phyloP scores from a whole-genome alignment of 2,329 filamentous ascomycete genomes.

The Ophiostoma ulmi region DNA sequence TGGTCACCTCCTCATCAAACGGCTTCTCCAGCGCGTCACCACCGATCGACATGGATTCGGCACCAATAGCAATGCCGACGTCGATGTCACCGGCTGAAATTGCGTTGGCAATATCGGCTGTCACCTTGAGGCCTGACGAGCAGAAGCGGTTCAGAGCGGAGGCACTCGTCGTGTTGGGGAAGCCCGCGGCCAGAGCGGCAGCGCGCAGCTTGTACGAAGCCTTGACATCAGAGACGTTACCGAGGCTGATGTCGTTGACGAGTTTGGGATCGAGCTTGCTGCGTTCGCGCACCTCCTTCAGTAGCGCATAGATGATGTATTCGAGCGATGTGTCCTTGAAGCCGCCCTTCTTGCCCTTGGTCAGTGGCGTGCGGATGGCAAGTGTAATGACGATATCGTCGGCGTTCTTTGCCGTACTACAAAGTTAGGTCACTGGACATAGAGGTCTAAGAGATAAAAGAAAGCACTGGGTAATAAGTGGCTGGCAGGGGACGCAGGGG shows the following conservation, averaged over 20 bases:
- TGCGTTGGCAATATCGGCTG: constrained; percentile 88
- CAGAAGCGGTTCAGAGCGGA: constrained; percentile 93
- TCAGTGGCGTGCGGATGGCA: constrained; percentile 80
- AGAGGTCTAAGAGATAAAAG: too few relatives aligned
- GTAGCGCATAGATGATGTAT: constrained; percentile 73
- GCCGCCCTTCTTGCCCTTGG: constrained; percentile 84
- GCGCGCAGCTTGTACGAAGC: constrained; percentile 88
- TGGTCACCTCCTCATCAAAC: constrained; percentile 71
- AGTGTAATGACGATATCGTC: constrained; percentile 97
- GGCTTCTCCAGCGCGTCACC: constrained; percentile 64
- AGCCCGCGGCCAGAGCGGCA: constrained; percentile 82
- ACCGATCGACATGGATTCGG: constrained; percentile 77
- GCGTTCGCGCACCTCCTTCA: constrained; percentile 69
- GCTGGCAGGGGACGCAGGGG: not conserved
- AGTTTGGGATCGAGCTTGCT: constrained; percentile 73
- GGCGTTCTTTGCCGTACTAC: constrained; percentile 81
- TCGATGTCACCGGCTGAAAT: constrained; percentile 78
- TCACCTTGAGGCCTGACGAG: constrained; percentile 90
- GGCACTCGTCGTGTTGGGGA: constrained; percentile 81
- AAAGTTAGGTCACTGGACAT: not conserved
- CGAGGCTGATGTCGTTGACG: constrained; percentile 85
- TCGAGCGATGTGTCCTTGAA: constrained; percentile 93
- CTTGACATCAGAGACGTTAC: constrained; percentile 83
- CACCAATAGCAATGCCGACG: constrained; percentile 79
- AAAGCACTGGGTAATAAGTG: too few relatives aligned